Evolutionary conservation across 1,139 yeast genomes (phyloP).

Genomic region (Ogataea hybrid): DNA sequence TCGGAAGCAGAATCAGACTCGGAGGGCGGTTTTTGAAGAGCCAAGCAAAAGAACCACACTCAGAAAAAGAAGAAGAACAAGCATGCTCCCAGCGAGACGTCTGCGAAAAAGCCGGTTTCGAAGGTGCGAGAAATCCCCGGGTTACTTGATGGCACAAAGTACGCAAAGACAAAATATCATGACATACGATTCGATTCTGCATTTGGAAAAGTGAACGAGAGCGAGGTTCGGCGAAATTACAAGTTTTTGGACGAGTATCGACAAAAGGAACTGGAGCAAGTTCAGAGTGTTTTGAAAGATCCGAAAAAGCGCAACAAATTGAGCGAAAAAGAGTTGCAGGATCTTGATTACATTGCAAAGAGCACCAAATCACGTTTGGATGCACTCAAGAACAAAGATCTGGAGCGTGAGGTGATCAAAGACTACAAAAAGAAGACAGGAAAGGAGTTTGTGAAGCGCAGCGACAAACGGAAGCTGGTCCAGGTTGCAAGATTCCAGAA

Average conservation of each 20-base stretch:
- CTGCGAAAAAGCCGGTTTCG: slow-evolving; percentile 69
- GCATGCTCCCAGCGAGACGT: slow-evolving; percentile 79
- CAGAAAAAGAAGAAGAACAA: slow-evolving; percentile 36
- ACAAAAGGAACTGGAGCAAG: slow-evolving; percentile 60
- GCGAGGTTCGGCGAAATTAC: slow-evolving; percentile 69
- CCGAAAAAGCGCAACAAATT: slow-evolving; percentile 47
- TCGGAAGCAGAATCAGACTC: slow-evolving; percentile 21
- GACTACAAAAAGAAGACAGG: slow-evolving; percentile 50
- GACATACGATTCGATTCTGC: slow-evolving; percentile 93
- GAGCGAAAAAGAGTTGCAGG: slow-evolving; percentile 47
- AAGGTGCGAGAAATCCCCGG: slow-evolving; percentile 77
- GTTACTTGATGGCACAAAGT: slow-evolving; percentile 40
- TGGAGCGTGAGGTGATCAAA: slow-evolving; percentile 62
- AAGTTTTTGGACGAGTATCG: slow-evolving; percentile 85
- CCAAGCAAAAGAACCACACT: slow-evolving; percentile 16
- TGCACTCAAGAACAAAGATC: slow-evolving; percentile 71
- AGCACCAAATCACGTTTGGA: slow-evolving; percentile 75
- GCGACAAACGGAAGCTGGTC: slow-evolving; percentile 79
- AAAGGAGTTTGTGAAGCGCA: slow-evolving; percentile 64
- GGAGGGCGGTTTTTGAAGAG: slow-evolving; percentile 27
- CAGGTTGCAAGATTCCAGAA: slow-evolving; percentile 85
- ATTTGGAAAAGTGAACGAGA: slow-evolving; percentile 75
- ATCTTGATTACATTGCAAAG: slow-evolving; percentile 52
- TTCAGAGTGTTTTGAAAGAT: slow-evolving; percentile 57
- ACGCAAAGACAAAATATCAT: slow-evolving; percentile 43